These are phyloP conservation scores for Acer saccharum DNA, from an alignment of 345 rosid genomes.

Conservation along the genomic window DNA sequence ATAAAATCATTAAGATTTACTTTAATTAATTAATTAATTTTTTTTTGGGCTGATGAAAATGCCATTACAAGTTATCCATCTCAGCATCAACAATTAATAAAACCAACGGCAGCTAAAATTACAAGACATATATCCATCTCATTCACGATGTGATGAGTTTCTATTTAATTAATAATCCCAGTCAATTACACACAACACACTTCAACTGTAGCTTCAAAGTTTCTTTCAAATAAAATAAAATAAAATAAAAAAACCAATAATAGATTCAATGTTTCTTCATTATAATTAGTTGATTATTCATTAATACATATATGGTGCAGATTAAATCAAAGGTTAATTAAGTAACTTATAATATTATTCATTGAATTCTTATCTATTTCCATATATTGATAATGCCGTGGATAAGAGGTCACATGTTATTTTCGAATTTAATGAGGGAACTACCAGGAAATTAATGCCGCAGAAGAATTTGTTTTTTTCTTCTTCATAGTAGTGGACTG, in stretches of 20 bases:
- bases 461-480: too few species aligned
- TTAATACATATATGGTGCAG: not conserved
- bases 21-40: too few species aligned
- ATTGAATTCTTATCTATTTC: not conserved
- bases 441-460: not conserved
- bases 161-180: too few species aligned
- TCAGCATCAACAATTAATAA: not conserved
- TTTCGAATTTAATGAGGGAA: slow-evolving; percentile 31
- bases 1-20: too few species aligned
- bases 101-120: not conserved
- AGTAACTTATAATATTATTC: too few species aligned
- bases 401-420: slow-evolving; percentile 25
- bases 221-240: too few species aligned
- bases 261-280: too few species aligned
- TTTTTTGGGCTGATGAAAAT: not conserved
- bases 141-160: not conserved
- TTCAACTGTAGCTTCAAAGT: too few species aligned
- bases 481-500: not conserved
- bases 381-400: slow-evolving; percentile 26
- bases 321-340: not conserved
- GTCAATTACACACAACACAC: too few species aligned
- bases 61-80: not conserved
- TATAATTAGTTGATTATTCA: too few species aligned
- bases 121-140: not conserved
- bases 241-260: too few species aligned